These are phyloP conservation scores for Verticillium tricorpus DNA, from an alignment of 2,329 filamentous ascomycete genomes.

Conservation along the genomic window DNA sequence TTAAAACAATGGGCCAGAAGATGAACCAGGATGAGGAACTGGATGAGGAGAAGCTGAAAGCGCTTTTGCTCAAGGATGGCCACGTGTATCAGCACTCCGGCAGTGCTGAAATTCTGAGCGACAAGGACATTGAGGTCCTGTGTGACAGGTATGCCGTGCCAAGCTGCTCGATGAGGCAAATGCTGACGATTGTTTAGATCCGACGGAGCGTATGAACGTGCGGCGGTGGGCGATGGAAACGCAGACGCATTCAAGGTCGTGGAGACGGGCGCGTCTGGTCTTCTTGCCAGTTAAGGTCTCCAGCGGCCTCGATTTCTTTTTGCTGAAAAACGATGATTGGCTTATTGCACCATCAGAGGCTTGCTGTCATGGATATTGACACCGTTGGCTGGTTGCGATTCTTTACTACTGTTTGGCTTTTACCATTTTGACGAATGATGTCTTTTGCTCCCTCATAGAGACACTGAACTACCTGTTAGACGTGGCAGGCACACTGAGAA, in stretches of 20 bases:
- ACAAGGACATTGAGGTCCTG: constrained; percentile 71
- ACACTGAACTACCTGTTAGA: background rate
- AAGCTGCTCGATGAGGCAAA: background rate
- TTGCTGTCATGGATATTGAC: background rate
- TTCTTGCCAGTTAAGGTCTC: constrained; percentile 18
- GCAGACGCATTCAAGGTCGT: constrained; percentile 72
- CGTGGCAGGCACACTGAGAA: too few relatives aligned
- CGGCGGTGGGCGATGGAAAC: constrained; percentile 73
- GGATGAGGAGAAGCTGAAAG: constrained; percentile 56
- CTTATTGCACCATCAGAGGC: background rate
- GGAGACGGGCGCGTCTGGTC: constrained; percentile 62
- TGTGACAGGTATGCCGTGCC: constrained; percentile 57
- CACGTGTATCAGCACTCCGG: constrained; percentile 54
- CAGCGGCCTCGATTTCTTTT: background rate
- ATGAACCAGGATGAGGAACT: constrained; percentile 46
- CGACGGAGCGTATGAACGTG: constrained; percentile 60
- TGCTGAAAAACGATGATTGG: background rate
- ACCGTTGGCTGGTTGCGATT: background rate
- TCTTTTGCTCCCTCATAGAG: background rate
- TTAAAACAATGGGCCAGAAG: constrained; percentile 64
- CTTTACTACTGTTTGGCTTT: background rate
- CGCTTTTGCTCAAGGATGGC: constrained; percentile 68
- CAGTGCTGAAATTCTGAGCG: constrained; percentile 64
- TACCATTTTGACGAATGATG: background rate
- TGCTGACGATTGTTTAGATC: constrained; percentile 30